Conservation (phyloP, 2,329 filamentous ascomycete species). For the Alternaria solani region DNA sequence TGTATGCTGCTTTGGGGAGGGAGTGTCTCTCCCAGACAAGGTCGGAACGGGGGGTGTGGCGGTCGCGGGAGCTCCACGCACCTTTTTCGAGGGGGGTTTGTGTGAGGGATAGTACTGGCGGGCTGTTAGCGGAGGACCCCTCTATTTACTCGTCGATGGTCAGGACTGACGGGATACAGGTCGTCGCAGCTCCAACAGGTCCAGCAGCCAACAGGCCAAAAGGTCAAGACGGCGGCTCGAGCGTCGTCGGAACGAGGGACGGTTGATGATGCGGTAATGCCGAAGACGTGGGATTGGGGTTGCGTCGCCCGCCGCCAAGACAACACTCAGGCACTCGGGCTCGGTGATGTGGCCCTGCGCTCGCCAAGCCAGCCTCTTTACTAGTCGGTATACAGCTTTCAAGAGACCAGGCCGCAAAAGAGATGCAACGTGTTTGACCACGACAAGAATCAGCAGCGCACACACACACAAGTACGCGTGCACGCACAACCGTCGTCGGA, state of each 20-base stretch:
- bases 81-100: constrained; percentile 41
- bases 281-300: constrained; percentile 44
- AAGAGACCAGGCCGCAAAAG: constrained; percentile 1
- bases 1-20: background rate
- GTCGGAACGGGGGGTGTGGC: constrained; percentile 11
- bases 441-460: background rate
- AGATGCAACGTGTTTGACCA: background rate
- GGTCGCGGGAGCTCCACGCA: constrained; percentile 35
- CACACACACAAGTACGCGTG: background rate
- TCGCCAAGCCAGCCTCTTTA: constrained; percentile 33
- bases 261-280: constrained; percentile 28
- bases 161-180: constrained; percentile 35
- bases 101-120: constrained; percentile 40
- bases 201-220: constrained; percentile 19
- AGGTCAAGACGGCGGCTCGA: constrained; percentile 13
- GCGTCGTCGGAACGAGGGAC: constrained; percentile 21
- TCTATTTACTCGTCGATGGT: constrained; percentile 31
- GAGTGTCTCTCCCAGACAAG: background rate
- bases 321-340: constrained; percentile 31
- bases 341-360: constrained; percentile 44
- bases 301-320: constrained; percentile 44
- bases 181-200: constrained; percentile 17
- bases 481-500: constrained; percentile 30
- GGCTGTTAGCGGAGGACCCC: constrained; percentile 46
- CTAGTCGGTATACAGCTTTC: constrained; percentile 17